Evolutionary conservation across 2,329 filamentous ascomycete species (phyloP).

Genomic region (Cladophialophora yegresii): DNA sequence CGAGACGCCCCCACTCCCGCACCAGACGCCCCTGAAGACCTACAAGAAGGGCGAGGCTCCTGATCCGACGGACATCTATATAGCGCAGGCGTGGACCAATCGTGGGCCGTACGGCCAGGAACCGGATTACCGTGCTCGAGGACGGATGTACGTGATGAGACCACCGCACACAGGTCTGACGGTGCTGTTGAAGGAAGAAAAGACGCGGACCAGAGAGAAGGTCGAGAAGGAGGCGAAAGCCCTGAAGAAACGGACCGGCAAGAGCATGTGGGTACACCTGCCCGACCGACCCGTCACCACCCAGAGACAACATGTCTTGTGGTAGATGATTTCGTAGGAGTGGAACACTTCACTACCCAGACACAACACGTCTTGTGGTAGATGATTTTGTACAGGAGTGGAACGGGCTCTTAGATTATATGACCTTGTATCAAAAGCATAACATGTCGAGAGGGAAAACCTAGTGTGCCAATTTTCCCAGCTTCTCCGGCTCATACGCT

Average conservation of each 20-base stretch:
- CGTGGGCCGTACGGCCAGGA: conserved; percentile 65
- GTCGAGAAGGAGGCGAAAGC: conserved; percentile 76
- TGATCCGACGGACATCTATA: conserved; percentile 77
- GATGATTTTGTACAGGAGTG: not conserved
- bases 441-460: not conserved
- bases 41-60: conserved; percentile 72
- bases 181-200: conserved; percentile 88
- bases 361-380: conserved; percentile 93
- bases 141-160: conserved; percentile 66
- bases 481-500: not conserved
- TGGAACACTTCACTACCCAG: conserved; percentile 68
- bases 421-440: not conserved
- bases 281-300: conserved; percentile 81
- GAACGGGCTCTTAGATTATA: too few relatives aligned
- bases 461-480: not conserved
- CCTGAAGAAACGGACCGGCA: conserved; percentile 70
- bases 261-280: conserved; percentile 77
- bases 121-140: conserved; percentile 74
- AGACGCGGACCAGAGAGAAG: conserved; percentile 78
- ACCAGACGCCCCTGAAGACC: conserved; percentile 57
- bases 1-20: conserved; percentile 31
- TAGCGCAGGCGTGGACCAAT: conserved; percentile 91
- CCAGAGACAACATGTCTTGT: conserved; percentile 87
- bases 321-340: conserved; percentile 60
- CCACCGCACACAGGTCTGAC: conserved; percentile 75